Conservation (phyloP, 371 early-diverging fungal genomes). For the Chytridium lagenaria region DNA sequence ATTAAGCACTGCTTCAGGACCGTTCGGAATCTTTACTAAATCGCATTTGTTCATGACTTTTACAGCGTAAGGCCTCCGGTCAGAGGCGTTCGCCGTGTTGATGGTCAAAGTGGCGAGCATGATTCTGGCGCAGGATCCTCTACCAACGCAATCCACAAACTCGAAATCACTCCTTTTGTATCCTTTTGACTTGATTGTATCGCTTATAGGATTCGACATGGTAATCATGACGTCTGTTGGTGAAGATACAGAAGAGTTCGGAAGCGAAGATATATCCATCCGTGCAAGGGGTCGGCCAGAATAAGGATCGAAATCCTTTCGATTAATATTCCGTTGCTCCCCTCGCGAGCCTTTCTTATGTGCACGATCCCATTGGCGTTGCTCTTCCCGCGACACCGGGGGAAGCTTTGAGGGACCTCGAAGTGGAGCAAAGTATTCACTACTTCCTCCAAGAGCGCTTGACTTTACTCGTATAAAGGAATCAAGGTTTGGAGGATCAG, state of each 20-base stretch:
- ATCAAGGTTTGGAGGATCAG: not conserved
- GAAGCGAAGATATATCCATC: not conserved
- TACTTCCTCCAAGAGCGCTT: not conserved
- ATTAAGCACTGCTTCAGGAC: not conserved
- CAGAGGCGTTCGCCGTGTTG: not conserved
- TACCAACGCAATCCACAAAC: slow-evolving; percentile 11
- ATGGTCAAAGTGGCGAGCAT: not conserved
- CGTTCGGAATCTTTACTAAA: slow-evolving; percentile 3
- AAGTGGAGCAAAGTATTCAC: slow-evolving; percentile 10
- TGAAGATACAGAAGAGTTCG: not conserved
- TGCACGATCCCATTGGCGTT: slow-evolving; percentile 14
- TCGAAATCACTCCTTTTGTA: slow-evolving; percentile 3
- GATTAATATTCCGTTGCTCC: not conserved
- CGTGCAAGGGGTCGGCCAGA: slow-evolving; percentile 7
- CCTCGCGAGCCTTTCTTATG: slow-evolving; percentile 9
- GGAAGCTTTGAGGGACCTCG: slow-evolving; percentile 14
- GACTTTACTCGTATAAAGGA: not conserved
- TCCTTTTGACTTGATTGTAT: not conserved
- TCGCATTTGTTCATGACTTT: slow-evolving; percentile 20
- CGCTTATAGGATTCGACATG: not conserved
- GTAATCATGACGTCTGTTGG: not conserved
- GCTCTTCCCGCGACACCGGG: slow-evolving; percentile 15
- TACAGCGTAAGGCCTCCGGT: slow-evolving; percentile 11
- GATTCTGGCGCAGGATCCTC: slow-evolving; percentile 13
- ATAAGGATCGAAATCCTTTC: slow-evolving; percentile 10